Conservation (phyloP, 106 monocot species). For the Allium cepa region DNA sequence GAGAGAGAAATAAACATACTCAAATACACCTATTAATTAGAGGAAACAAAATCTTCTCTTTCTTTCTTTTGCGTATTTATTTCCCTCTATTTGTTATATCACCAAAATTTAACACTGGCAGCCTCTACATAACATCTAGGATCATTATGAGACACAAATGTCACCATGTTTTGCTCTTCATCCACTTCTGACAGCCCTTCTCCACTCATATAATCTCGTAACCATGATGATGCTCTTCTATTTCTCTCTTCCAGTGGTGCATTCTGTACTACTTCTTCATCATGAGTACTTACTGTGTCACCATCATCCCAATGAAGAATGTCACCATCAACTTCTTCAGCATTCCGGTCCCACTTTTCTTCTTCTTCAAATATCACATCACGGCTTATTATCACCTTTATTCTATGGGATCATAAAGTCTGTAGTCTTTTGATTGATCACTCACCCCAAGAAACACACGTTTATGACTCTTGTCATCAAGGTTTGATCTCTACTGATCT, state of each 20-base stretch:
- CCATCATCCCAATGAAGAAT: not conserved
- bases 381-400: not conserved
- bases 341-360: not conserved
- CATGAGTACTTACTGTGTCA: not conserved
- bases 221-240: not conserved
- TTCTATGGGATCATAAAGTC: not conserved
- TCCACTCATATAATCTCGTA: not conserved
- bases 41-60: too few species aligned
- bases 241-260: too few species aligned
- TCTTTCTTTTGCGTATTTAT: too few species aligned
- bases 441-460: not conserved
- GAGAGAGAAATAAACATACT: too few species aligned
- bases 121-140: not conserved
- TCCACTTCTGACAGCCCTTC: not conserved
- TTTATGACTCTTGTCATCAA: not conserved
- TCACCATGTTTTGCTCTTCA: not conserved
- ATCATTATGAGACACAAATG: not conserved
- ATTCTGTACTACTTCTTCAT: not conserved
- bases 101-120: too few species aligned
- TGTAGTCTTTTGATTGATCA: slow-evolving; percentile 2
- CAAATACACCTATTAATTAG: too few species aligned
- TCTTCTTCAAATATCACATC: not conserved
- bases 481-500: not conserved
- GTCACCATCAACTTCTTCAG: not conserved
- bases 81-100: too few species aligned